Conservation (phyloP, 371 early-diverging fungal genomes). For the Lichtheimia corymbifera region DNA sequence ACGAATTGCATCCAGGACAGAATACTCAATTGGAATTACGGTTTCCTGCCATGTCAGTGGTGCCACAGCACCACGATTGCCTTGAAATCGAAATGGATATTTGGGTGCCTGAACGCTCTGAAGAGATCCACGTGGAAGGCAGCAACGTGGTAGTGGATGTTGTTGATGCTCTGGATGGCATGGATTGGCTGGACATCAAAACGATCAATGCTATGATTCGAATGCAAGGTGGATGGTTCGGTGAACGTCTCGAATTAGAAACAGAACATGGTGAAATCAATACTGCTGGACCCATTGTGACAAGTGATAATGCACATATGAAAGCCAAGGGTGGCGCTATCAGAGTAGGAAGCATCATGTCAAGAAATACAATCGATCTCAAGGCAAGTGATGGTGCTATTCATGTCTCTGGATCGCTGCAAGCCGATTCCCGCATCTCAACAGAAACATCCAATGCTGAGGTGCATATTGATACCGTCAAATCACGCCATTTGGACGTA, state of each 20-base stretch:
- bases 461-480: conserved; percentile 2
- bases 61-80: background rate
- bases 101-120: conserved; percentile 14
- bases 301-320: conserved; percentile 9
- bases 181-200: conserved; percentile 9
- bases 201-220: conserved; percentile 10
- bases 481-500: conserved; percentile 2
- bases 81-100: conserved; percentile 20
- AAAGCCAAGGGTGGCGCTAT: conserved; percentile 16
- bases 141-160: conserved; percentile 15
- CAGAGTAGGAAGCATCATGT: background rate
- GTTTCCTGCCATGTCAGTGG: background rate
- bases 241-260: conserved; percentile 1
- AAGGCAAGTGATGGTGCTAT: conserved; percentile 10
- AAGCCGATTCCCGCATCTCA: conserved; percentile 10
- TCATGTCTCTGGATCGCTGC: background rate
- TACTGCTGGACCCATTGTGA: conserved; percentile 3
- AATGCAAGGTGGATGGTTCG: conserved; percentile 7
- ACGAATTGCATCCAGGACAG: background rate
- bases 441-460: conserved; percentile 17
- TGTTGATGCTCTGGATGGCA: conserved; percentile 2
- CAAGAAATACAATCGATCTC: conserved; percentile 9
- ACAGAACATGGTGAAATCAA: conserved; percentile 19
- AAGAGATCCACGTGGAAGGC: conserved; percentile 6
- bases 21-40: background rate